Percentiles rank a stretch among this genome's conserved stretches.
Conservation (phyloP, 495 filamentous ascomycete species). For the Penicillium egyptiacum region DNA sequence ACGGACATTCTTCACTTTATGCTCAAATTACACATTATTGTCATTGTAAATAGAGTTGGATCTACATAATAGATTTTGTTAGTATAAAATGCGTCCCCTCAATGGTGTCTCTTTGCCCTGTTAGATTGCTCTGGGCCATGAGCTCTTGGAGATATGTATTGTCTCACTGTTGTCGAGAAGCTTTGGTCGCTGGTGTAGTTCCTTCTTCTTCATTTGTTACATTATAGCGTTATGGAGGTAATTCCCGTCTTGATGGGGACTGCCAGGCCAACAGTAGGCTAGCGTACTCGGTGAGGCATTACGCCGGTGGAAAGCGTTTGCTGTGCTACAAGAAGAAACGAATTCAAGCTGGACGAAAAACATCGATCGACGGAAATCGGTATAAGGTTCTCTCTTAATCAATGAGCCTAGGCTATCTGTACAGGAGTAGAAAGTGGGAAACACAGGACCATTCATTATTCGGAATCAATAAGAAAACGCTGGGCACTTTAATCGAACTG, state of each 20-base stretch:
- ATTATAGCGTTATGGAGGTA: background rate
- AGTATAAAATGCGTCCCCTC: background rate
- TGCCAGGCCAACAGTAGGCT: background rate
- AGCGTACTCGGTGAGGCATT: background rate
- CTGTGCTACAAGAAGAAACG: background rate
- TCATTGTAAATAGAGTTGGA: background rate
- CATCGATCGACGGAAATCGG: background rate
- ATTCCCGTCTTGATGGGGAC: background rate
- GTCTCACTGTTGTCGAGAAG: background rate
- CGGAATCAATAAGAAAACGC: constrained; percentile 18
- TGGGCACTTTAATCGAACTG: constrained; percentile 43
- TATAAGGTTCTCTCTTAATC: constrained; percentile 9
- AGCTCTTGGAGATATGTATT: background rate
- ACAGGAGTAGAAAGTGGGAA: constrained; percentile 17
- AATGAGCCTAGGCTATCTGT: constrained; percentile 20
- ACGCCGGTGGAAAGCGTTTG: background rate
- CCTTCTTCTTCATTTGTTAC: background rate
- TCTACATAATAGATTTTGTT: background rate
- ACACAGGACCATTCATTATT: constrained; percentile 25
- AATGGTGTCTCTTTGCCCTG: background rate
- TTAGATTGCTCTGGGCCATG: background rate
- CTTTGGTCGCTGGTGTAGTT: background rate
- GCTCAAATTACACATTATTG: background rate
- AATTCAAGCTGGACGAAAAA: constrained; percentile 17
- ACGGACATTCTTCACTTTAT: background rate